Evolutionary conservation across 176 grass and related monocot species (phyloP).

Genomic region (Bothriochloa decipiens): DNA sequence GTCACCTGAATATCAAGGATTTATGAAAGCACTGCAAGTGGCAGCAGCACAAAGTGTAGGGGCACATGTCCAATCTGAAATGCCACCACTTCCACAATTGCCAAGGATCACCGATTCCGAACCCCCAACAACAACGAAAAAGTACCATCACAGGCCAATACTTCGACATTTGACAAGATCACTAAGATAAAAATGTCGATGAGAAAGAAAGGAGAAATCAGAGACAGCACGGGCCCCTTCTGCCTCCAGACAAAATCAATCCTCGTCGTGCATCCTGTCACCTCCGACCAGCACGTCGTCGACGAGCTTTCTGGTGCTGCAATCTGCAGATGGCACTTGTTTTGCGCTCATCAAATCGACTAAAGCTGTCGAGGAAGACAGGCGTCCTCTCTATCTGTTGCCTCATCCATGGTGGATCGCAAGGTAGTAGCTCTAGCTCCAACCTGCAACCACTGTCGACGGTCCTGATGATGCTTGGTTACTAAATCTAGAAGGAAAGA

Average conservation of each 20-base stretch:
- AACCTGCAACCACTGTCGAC: background rate
- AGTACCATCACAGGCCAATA: constrained; percentile 21
- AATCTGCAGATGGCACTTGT: background rate
- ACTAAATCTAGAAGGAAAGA: constrained; percentile 33
- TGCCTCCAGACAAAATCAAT: constrained; percentile 9
- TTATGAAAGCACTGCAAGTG: constrained; percentile 36
- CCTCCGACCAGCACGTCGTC: constrained; percentile 4
- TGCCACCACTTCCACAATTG: constrained; percentile 43
- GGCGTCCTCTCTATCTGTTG: background rate
- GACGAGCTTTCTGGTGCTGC: background rate
- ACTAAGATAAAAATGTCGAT: constrained; percentile 19
- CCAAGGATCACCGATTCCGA: constrained; percentile 30
- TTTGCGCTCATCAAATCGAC: background rate
- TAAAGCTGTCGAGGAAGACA: background rate
- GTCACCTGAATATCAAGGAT: constrained; percentile 18
- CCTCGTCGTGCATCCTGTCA: constrained; percentile 29
- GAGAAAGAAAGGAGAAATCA: background rate
- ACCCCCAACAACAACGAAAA: constrained; percentile 10
- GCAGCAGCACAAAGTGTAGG: constrained; percentile 29
- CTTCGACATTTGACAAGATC: constrained; percentile 48
- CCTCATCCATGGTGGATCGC: background rate
- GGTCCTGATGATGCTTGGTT: background rate
- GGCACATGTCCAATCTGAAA: constrained; percentile 42
- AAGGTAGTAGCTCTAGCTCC: background rate
- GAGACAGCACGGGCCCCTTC: background rate